Evolutionary conservation across 192 early-diverging fungal species (phyloP), one percentile per base, ranked within the genome.

Genomic region (Entomortierella beljakovae): DNA sequence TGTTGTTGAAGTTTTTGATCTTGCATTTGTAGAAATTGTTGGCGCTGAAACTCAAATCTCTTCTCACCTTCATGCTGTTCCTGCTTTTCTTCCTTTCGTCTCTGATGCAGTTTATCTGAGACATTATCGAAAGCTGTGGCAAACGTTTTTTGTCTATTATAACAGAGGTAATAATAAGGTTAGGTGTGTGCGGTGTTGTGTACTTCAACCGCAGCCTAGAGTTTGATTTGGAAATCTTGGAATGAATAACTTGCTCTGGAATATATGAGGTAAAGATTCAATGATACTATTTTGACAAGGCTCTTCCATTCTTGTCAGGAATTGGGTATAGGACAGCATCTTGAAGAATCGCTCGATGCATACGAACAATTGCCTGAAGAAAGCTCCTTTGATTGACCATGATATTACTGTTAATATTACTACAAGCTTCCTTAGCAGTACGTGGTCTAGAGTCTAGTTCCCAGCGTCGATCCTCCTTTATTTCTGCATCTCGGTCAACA

Each of bases 331-430:
- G 42, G 8, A 56, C 69, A 0, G 69, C 69, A 57, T 71, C 69
- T 16, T 71, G 69, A 37, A 71, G 69, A 26, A 71, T 71, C 1
- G 63, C 69, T 5, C 69, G 59, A 1, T 60, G 10, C 53, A 57
- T 34, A 1, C 60, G 69, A 33, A 71, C 53, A 6, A 71, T 40
- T 3, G 63, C 23, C 25, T 48, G 42, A 11, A 71, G 69, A 43
- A 71, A 71, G 4, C 35, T 22, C 28, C 60, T 40, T 1, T 51
- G 68, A 29, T 53, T 38, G 22, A 53, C 32, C 10, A 60, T 23
- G n/a, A 35, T 37, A 22, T 26, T 54, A 31, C 7, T 23, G 22
- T n/a, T 13, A 22, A 68, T 3, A 20, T 22, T 49, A 22, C 13
- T 7, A 4, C 31, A 40, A 18, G 22, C 2, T 1, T 29, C 22